Evolutionary conservation across 345 rosid genomes (phyloP).

Genomic region (Bruguiera sexangula): DNA sequence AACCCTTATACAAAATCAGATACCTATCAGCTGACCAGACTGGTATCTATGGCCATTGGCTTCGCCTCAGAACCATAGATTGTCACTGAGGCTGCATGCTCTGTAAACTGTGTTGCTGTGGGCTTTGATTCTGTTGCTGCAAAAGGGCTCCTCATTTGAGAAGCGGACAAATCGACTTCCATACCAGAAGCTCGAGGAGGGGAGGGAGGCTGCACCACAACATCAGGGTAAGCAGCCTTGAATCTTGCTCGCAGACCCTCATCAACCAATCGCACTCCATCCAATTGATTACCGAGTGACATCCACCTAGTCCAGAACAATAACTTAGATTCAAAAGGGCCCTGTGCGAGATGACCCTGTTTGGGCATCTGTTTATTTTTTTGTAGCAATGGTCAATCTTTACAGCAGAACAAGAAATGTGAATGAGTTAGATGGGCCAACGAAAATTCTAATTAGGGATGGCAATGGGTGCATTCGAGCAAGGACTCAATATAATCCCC

Average conservation of each 20-base stretch:
- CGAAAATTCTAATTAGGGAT: too few relatives aligned
- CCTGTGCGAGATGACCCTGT: background rate
- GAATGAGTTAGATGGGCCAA: background rate
- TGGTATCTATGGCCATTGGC: conserved; percentile 44
- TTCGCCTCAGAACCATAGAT: conserved; percentile 40
- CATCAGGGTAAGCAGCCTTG: conserved; percentile 88
- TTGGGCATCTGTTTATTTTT: background rate
- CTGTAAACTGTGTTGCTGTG: conserved; percentile 24
- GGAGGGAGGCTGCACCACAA: conserved; percentile 78
- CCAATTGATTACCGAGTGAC: conserved; percentile 91
- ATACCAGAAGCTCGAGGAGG: conserved; percentile 78
- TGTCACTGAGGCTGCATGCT: conserved; percentile 30
- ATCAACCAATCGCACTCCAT: conserved; percentile 79
- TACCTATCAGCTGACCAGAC: conserved; percentile 29
- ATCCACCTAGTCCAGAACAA: conserved; percentile 60
- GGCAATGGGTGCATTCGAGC: too few relatives aligned
- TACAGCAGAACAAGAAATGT: background rate
- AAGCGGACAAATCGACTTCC: conserved; percentile 55
- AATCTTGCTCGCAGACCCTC: conserved; percentile 93
- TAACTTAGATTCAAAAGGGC: background rate
- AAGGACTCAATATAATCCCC: too few relatives aligned
- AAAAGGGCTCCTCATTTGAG: conserved; percentile 50
- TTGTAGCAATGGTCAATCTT: background rate
- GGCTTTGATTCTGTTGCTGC: conserved; percentile 37
- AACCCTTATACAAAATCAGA: too few relatives aligned